These are phyloP conservation scores for Zygotorulaspora chibaensis DNA, from an alignment of 805 yeast genomes.

Conservation along the genomic window DNA sequence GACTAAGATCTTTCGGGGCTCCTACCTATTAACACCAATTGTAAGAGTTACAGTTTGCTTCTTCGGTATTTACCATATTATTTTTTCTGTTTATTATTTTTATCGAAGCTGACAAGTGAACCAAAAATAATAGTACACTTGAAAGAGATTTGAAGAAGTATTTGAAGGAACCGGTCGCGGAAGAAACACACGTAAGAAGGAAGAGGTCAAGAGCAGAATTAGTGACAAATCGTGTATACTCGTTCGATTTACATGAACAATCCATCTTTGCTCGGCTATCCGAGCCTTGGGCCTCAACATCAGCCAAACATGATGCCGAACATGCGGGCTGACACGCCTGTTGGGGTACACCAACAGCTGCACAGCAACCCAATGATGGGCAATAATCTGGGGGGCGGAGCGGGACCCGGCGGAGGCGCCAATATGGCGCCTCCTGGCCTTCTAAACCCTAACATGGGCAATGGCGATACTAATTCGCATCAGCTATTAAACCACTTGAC, in stretches of 20 bases:
- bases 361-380: slow-evolving; percentile 13
- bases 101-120: too few species aligned
- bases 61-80: too few species aligned
- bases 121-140: too few species aligned
- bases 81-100: too few species aligned
- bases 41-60: too few species aligned
- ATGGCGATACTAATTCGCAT: slow-evolving; percentile 26
- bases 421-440: slow-evolving; percentile 29
- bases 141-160: neutral
- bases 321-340: slow-evolving; percentile 13
- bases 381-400: slow-evolving; percentile 10
- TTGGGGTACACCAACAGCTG: slow-evolving; percentile 13
- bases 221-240: neutral
- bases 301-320: slow-evolving; percentile 13
- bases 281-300: slow-evolving; percentile 22
- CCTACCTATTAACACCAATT: too few species aligned
- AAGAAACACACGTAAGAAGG: neutral
- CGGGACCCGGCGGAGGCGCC: slow-evolving; percentile 7
- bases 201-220: neutral
- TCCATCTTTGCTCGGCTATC: slow-evolving; percentile 28
- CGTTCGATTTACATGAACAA: slow-evolving; percentile 21
- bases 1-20: too few species aligned
- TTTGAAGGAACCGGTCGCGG: neutral
- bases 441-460: slow-evolving; percentile 8
- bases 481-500: slow-evolving; percentile 22